Base-by-base conservation (phyloP, 306 rosid genomes). In the Pterocarpus santalinus region DNA sequence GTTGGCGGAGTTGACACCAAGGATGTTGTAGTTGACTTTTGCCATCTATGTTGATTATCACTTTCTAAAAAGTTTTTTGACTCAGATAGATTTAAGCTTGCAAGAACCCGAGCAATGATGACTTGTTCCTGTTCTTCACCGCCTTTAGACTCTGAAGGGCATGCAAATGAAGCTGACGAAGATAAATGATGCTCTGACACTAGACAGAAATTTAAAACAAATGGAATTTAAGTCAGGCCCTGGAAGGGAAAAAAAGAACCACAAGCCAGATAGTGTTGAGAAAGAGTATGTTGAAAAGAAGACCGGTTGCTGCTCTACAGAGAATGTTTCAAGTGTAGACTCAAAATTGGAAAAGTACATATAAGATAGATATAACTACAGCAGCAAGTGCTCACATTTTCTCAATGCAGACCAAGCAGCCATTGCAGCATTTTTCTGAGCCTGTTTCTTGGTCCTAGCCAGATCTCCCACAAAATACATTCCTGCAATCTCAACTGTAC, bases 401-500 rank as follows among this genome's bases (percentile, higher is more conserved):
- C 76, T 91, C 84, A 94, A 83, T 67, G 93, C 65, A 83, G 90
- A 82, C 98, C 98, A 94, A 85, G 97, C 94, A 80, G 93, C 84
- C 65, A 91, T 78, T 4, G 98, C 98, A 32, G 97, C 97, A 85
- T 89, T 91, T 64, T 94, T 94, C 77, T 94, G 93, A 74, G 98
- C 97, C 90, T 89, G 97, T 80, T 94, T 91, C 91, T 94, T 91
- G 80, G 93, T 85, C 88, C 91, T 88, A 84, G 94, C 83, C 13
- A 85, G 85, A 35, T 91, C 88, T 34, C 97, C 98, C 12, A 80
- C 7, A 81, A 94, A 94, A 74, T 73, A 82, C 93, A 89, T 80
- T 87, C 93, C 93, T 17, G 92, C 98, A 75, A 94, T 90, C 88
- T 88, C 98, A 76, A 91, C 92, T 0, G 92, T 91, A 79, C 98